A percentile compares a stretch with the other conserved stretches of the same genome.
phyloP scores from a whole-genome alignment of 202 grass and related monocot species.

The Elaeis oleifera region DNA sequence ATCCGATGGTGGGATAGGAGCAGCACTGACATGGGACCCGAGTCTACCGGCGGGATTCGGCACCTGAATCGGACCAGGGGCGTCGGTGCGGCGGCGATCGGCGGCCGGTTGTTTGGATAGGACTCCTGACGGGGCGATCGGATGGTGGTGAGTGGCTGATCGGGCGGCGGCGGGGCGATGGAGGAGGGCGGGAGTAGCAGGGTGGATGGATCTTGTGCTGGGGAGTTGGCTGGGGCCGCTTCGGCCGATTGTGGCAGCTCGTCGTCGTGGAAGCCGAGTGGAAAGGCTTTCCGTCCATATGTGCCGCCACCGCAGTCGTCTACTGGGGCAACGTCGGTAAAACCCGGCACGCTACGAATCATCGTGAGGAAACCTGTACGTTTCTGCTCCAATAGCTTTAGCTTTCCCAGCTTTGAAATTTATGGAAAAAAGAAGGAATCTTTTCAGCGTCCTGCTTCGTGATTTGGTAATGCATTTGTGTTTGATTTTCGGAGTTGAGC shows the following conservation, averaged over 20 bases:
- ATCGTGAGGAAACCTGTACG: too few species aligned
- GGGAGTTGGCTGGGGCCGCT: too few species aligned
- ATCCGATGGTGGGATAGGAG: background rate
- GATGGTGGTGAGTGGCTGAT: constrained; percentile 10
- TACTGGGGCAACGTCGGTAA: background rate
- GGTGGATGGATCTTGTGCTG: too few species aligned
- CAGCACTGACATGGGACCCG: background rate
- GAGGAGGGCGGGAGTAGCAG: background rate
- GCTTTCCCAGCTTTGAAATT: too few species aligned
- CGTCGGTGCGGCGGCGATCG: too few species aligned
- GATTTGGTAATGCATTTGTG: too few species aligned
- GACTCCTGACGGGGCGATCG: background rate
- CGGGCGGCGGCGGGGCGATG: background rate
- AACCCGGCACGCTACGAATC: background rate
- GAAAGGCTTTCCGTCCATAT: constrained; percentile 4
- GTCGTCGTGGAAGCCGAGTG: background rate
- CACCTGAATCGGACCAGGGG: background rate
- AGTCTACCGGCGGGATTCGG: background rate
- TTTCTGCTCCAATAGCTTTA: too few species aligned
- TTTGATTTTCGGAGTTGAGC: too few species aligned
- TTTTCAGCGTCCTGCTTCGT: too few species aligned
- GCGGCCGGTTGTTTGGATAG: too few species aligned
- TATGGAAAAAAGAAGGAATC: too few species aligned
- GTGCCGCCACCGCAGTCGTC: constrained; percentile 3
- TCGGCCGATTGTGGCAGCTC: background rate